phyloP scores from a whole-genome alignment of 192 early-diverging fungal species.

The Coemansia sp. region DNA sequence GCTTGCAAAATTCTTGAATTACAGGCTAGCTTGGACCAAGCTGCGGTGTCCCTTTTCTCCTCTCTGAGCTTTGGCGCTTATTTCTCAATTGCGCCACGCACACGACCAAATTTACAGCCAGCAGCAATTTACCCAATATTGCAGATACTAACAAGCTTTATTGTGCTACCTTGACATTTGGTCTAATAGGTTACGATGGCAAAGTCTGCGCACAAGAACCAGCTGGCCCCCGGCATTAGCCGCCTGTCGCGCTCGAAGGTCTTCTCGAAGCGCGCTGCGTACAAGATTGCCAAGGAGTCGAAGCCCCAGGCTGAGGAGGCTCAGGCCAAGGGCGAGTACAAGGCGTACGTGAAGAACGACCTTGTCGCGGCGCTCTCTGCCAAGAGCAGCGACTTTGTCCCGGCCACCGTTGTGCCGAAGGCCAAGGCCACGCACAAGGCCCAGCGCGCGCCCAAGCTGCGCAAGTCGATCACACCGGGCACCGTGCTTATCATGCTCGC shows the following conservation, averaged over 20 bases:
- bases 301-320: conserved; percentile 29
- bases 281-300: conserved; percentile 81
- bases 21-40: too few species aligned
- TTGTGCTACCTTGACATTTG: too few species aligned
- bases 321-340: conserved; percentile 30
- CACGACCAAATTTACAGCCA: too few species aligned
- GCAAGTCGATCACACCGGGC: conserved; percentile 93
- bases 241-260: conserved; percentile 79
- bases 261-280: conserved; percentile 84
- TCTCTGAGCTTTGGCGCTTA: too few species aligned
- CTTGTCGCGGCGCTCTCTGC: conserved; percentile 77
- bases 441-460: conserved; percentile 68
- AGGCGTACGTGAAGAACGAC: conserved; percentile 63
- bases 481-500: conserved; percentile 95
- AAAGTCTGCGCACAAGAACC: conserved; percentile 72
- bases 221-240: conserved; percentile 81
- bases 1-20: too few species aligned
- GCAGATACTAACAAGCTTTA: background rate
- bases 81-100: too few species aligned
- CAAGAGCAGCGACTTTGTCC: conserved; percentile 66
- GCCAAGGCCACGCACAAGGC: conserved; percentile 83
- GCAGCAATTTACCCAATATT: background rate
- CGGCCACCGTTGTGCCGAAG: conserved; percentile 77
- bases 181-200: conserved; percentile 54
- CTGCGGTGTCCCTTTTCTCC: too few species aligned